Conservation (phyloP, 768 basidiomycete species). For the button mushroom (Agaricus bisporus) region DNA sequence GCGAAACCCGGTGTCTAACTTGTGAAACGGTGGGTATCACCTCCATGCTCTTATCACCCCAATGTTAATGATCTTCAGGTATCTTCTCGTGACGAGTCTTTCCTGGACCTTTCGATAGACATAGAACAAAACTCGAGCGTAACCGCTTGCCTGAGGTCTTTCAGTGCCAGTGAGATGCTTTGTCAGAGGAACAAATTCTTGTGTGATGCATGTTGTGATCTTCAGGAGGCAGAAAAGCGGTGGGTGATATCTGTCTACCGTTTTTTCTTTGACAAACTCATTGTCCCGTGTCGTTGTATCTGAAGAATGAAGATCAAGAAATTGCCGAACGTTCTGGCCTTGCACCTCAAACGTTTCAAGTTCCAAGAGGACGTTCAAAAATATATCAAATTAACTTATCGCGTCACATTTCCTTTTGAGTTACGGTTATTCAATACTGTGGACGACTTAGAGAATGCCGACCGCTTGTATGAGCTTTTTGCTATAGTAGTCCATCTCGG, state of each 20-base stretch:
- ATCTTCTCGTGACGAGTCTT: slow-evolving; percentile 91
- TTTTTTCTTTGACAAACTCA: slow-evolving; percentile 9
- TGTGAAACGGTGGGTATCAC: slow-evolving; percentile 81
- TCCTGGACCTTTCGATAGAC: slow-evolving; percentile 98
- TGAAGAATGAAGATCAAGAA: slow-evolving; percentile 98
- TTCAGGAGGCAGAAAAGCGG: slow-evolving; percentile 99
- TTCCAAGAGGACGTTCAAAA: slow-evolving; percentile 88
- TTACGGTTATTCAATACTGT: slow-evolving; percentile 95
- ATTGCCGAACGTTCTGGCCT: slow-evolving; percentile 88
- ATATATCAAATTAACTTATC: slow-evolving; percentile 94
- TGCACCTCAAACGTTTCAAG: slow-evolving; percentile 98
- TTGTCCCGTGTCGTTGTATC: slow-evolving; percentile 7
- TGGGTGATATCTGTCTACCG: slow-evolving; percentile 25
- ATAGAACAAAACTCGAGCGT: slow-evolving; percentile 98
- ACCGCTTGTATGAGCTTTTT: slow-evolving; percentile 90
- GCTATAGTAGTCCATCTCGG: slow-evolving; percentile 99
- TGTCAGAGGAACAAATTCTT: slow-evolving; percentile 98
- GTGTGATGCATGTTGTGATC: slow-evolving; percentile 93
- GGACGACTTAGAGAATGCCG: slow-evolving; percentile 87
- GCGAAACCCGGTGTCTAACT: slow-evolving; percentile 95
- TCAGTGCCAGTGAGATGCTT: slow-evolving; percentile 97
- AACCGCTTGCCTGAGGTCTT: slow-evolving; percentile 91
- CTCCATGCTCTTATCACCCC: not conserved
- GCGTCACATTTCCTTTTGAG: slow-evolving; percentile 94
- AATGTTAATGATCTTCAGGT: slow-evolving; percentile 37